Percentiles rank a stretch among this genome's conserved stretches.
These are phyloP conservation scores for Plasmopara viticola DNA, from an alignment of 352 stramenopile species.

Conservation along the genomic window DNA sequence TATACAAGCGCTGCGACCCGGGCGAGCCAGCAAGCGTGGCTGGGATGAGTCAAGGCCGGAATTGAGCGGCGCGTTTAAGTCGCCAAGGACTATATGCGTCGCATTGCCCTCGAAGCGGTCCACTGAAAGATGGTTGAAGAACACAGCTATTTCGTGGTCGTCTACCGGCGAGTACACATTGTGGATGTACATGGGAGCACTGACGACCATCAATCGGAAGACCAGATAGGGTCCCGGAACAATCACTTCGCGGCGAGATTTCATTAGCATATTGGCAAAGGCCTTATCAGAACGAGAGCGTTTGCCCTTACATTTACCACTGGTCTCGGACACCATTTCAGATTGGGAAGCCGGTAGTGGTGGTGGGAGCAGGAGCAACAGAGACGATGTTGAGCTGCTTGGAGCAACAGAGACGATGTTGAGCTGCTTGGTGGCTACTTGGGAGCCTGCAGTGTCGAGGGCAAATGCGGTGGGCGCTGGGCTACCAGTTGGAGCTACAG, in stretches of 20 bases:
- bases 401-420: neutral
- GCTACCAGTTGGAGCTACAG: neutral
- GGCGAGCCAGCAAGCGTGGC: neutral
- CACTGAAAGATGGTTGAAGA: neutral
- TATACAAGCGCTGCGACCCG: neutral
- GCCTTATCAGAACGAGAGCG: no score
- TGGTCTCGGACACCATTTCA: no score
- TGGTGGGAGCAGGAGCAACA: no score
- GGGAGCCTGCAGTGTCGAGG: neutral
- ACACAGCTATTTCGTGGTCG: neutral
- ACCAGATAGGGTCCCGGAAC: neutral
- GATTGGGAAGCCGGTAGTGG: no score
- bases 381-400: neutral
- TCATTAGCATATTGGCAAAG: no score
- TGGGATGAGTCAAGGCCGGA: neutral
- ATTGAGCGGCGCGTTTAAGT: neutral
- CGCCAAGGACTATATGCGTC: neutral
- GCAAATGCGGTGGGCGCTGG: neutral
- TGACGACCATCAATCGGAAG: neutral
- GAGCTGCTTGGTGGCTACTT: neutral
- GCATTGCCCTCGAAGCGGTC: neutral
- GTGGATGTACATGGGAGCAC: neutral
- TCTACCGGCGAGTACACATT: neutral
- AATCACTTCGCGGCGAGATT: neutral
- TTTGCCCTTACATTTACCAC: no score